Evolutionary conservation across 352 stramenopile genomes (phyloP).

Genomic region (Peronospora tabacina): DNA sequence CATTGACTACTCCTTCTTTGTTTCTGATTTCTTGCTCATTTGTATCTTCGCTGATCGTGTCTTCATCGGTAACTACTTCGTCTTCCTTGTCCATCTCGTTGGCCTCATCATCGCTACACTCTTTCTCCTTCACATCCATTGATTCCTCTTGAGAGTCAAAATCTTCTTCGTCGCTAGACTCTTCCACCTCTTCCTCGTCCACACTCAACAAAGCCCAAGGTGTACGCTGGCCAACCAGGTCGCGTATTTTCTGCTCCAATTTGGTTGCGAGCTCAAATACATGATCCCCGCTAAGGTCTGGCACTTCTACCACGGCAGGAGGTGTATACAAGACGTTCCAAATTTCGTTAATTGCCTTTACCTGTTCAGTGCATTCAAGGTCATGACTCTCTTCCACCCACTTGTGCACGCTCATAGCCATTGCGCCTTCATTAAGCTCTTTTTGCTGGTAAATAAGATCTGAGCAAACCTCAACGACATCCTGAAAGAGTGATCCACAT

Average conservation of each 20-base stretch:
- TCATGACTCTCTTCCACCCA: conserved; percentile 75
- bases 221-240: conserved; percentile 45
- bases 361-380: conserved; percentile 51
- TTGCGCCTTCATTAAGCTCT: conserved; percentile 66
- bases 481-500: conserved; percentile 69
- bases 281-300: conserved; percentile 37
- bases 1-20: conserved; percentile 1
- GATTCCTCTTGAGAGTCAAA: conserved; percentile 22
- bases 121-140: conserved; percentile 11
- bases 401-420: conserved; percentile 85
- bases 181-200: conserved; percentile 20
- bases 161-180: conserved; percentile 15
- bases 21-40: conserved; percentile 6
- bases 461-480: conserved; percentile 80
- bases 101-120: conserved; percentile 12
- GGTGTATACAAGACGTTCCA: conserved; percentile 56
- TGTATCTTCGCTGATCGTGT: conserved; percentile 6
- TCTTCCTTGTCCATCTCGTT: conserved; percentile 16
- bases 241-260: conserved; percentile 36
- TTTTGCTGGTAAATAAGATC: conserved; percentile 77
- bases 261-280: conserved; percentile 41
- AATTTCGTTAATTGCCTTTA: conserved; percentile 74
- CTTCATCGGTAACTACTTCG: conserved; percentile 4
- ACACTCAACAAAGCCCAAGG: conserved; percentile 51
- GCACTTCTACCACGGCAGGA: conserved; percentile 60